Conservation (phyloP, 345 rosid species). For the Dovyalis caffra region DNA sequence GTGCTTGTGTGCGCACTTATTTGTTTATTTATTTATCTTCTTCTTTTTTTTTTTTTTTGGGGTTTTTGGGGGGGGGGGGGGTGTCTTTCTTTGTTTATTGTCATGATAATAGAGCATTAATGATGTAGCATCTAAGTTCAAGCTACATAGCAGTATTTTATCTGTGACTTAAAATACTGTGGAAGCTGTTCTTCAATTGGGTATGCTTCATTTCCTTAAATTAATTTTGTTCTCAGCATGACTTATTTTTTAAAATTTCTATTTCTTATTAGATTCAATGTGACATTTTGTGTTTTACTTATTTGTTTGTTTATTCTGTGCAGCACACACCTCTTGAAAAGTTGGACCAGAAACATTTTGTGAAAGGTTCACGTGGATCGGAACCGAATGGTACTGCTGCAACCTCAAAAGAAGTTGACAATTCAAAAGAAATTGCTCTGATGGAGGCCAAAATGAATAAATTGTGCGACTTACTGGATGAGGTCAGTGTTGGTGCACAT, state of each 20-base stretch:
- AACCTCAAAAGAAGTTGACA: conserved; percentile 42
- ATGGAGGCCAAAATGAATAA: conserved; percentile 70
- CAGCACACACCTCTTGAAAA: conserved; percentile 79
- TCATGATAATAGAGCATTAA: too few species aligned
- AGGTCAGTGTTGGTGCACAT: conserved; percentile 46
- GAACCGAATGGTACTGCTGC: conserved; percentile 54
- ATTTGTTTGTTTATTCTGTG: conserved; percentile 16
- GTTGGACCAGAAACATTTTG: conserved; percentile 91
- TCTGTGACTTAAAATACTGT: not conserved
- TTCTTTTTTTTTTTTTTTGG: too few species aligned
- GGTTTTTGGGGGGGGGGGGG: too few species aligned
- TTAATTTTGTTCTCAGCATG: not conserved
- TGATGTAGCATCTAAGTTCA: not conserved
- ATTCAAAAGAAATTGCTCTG: conserved; percentile 63
- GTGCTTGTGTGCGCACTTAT: too few species aligned
- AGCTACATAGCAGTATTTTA: not conserved
- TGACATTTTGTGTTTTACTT: not conserved
- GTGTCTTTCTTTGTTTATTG: not conserved
- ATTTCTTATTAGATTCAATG: not conserved
- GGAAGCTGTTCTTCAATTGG: not conserved
- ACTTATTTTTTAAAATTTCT: not conserved
- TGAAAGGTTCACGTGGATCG: conserved; percentile 51
- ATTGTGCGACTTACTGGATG: conserved; percentile 66
- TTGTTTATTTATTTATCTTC: too few species aligned
- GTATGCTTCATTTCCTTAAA: not conserved